A percentile compares a stretch with the other conserved stretches of the same genome.
Evolutionary conservation across 2,329 filamentous ascomycete species (phyloP).

Genomic region (Teratosphaeria gauchensis): DNA sequence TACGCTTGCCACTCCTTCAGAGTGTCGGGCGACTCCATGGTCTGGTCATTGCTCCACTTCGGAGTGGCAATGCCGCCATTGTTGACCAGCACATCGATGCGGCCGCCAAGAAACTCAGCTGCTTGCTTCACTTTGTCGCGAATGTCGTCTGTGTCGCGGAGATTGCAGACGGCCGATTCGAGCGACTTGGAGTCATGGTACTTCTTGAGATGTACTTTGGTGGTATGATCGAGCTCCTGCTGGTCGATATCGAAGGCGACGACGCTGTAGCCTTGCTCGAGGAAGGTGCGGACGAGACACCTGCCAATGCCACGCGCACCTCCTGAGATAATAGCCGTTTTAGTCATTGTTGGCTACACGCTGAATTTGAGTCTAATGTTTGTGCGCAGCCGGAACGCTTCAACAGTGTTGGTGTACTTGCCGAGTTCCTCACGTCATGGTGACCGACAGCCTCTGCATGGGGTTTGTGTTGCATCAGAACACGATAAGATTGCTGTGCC

Average conservation of each 20-base stretch:
- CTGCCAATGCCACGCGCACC: constrained; percentile 28
- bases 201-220: constrained; percentile 18
- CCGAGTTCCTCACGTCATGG: not conserved
- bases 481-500: no score
- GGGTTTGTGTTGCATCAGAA: no score
- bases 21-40: constrained; percentile 24
- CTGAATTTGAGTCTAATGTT: not conserved
- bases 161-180: constrained; percentile 19
- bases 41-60: constrained; percentile 22
- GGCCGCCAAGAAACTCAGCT: constrained; percentile 22
- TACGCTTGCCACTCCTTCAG: constrained; percentile 28
- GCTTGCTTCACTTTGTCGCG: constrained; percentile 21
- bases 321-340: not conserved
- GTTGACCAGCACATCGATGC: constrained; percentile 31
- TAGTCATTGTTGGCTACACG: not conserved
- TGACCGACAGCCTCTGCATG: not conserved
- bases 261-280: constrained; percentile 29
- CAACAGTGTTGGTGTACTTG: not conserved
- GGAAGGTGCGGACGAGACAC: constrained; percentile 26
- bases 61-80: constrained; percentile 29
- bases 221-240: constrained; percentile 28
- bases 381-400: not conserved
- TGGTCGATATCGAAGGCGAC: constrained; percentile 32
- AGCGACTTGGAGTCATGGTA: constrained; percentile 12
- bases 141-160: constrained; percentile 26